A percentile compares a stretch with the other conserved stretches of the same genome.
Evolutionary conservation across 139 green algal species (phyloP).

Genomic region (Chlamydomonas schloesseri): DNA sequence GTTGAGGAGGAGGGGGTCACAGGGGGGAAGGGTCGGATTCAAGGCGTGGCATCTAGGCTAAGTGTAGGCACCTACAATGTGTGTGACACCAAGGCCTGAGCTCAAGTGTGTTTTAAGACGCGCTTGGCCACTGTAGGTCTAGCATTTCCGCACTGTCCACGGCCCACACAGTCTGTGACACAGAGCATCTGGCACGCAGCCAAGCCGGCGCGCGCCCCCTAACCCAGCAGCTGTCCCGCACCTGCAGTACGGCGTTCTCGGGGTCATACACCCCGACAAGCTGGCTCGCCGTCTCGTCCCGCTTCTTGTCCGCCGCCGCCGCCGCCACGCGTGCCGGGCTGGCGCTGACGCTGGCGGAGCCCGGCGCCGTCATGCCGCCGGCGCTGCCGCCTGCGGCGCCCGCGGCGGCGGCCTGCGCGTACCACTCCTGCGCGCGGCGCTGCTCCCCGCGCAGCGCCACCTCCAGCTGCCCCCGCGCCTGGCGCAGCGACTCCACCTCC

Average conservation of each 20-base stretch:
- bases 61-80: no score
- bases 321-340: neutral
- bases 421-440: conserved; percentile 39
- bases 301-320: conserved; percentile 39
- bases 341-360: neutral
- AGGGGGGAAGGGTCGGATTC: neutral
- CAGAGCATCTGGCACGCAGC: no score
- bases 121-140: no score
- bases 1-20: neutral
- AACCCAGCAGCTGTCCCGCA: no score
- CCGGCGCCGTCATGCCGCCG: neutral
- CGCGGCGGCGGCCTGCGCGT: conserved; percentile 9
- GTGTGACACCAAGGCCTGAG: no score
- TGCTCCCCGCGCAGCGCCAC: conserved; percentile 38
- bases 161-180: no score
- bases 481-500: conserved; percentile 32
- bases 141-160: no score
- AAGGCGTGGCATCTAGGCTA: no score
- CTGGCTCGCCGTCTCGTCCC: conserved; percentile 19
- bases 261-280: conserved; percentile 35
- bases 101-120: no score
- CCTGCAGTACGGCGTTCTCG: conserved; percentile 46
- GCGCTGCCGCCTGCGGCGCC: neutral
- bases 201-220: no score
- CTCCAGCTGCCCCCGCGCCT: conserved; percentile 35